Evolutionary conservation across 257 asterid species (phyloP).

Genomic region (Plantago ovata): DNA sequence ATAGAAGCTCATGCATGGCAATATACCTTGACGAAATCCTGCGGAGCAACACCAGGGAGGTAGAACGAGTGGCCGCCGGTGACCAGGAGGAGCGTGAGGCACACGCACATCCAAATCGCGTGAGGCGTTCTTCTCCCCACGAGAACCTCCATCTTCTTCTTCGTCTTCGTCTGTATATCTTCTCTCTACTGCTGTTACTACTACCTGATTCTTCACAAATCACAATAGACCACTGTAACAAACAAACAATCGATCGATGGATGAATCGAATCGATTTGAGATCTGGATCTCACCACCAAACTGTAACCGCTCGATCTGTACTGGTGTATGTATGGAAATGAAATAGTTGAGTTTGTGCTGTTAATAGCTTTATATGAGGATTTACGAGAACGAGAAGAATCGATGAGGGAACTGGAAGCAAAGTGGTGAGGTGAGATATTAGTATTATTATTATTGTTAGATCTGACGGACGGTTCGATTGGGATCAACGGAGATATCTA

Average conservation of each 20-base stretch:
- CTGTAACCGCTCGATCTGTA: not conserved
- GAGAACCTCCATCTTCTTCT: conserved; percentile 21
- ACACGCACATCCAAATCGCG: conserved; percentile 26
- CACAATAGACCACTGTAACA: too few relatives aligned
- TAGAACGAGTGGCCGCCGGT: conserved; percentile 51
- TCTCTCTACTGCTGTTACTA: conserved; percentile 14
- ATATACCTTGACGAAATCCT: conserved; percentile 62
- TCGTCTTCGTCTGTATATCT: not conserved
- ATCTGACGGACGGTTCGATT: not conserved
- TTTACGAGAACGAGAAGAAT: too few relatives aligned
- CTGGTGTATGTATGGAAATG: too few relatives aligned
- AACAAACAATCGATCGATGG: too few relatives aligned
- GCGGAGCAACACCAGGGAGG: conserved; percentile 94
- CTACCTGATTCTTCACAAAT: too few relatives aligned
- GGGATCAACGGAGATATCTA: not conserved
- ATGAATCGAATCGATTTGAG: too few relatives aligned
- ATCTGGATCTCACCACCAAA: not conserved
- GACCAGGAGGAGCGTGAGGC: conserved; percentile 36
- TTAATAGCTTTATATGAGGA: too few relatives aligned
- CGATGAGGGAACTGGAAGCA: too few relatives aligned
- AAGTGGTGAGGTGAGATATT: too few relatives aligned
- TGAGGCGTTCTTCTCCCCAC: conserved; percentile 25
- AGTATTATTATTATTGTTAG: too few relatives aligned
- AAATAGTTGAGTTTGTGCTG: too few relatives aligned
- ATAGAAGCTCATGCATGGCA: not conserved